Percentiles rank a stretch among this genome's conserved stretches.
Evolutionary conservation across 1,284 basidiomycete genomes (phyloP).

Genomic region (Heliocybe sulcata): DNA sequence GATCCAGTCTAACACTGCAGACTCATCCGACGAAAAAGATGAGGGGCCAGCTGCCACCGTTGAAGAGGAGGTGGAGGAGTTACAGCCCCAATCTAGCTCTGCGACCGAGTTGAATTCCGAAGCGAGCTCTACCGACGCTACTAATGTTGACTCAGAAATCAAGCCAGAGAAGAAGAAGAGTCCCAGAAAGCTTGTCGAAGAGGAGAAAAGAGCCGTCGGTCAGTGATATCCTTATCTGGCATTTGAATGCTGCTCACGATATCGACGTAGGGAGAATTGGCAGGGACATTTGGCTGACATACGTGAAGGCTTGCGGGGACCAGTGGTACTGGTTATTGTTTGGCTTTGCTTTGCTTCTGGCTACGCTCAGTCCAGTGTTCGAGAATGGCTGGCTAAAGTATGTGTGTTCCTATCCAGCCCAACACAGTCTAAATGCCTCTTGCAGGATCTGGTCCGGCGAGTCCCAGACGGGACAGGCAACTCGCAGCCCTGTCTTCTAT

Average conservation of each 20-base stretch:
- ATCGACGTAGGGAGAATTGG: conserved; percentile 42
- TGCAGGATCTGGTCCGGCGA: conserved; percentile 61
- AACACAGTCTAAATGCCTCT: conserved; percentile 8
- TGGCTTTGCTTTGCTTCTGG: conserved; percentile 46
- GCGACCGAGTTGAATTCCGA: conserved; percentile 34
- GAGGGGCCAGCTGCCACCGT: conserved; percentile 16
- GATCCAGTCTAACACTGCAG: conserved; percentile 52
- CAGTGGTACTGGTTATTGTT: conserved; percentile 72
- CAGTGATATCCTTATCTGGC: background rate
- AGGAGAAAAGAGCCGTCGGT: conserved; percentile 85
- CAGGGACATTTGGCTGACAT: conserved; percentile 75
- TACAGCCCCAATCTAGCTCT: conserved; percentile 10
- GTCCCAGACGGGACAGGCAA: conserved; percentile 25
- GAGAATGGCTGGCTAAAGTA: conserved; percentile 83
- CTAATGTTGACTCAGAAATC: conserved; percentile 19
- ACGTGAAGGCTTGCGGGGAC: conserved; percentile 67
- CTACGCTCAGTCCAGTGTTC: conserved; percentile 66
- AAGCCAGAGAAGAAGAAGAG: conserved; percentile 54
- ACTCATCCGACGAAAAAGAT: conserved; percentile 36
- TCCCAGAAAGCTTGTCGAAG: conserved; percentile 83
- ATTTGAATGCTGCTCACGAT: background rate
- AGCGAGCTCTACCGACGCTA: conserved; percentile 32
- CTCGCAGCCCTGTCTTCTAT: conserved; percentile 62
- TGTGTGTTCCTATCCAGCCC: conserved; percentile 10
- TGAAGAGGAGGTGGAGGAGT: conserved; percentile 8